Base-by-base conservation (phyloP, 2,329 filamentous ascomycete species). In the Pochonia chlamydosporia region DNA sequence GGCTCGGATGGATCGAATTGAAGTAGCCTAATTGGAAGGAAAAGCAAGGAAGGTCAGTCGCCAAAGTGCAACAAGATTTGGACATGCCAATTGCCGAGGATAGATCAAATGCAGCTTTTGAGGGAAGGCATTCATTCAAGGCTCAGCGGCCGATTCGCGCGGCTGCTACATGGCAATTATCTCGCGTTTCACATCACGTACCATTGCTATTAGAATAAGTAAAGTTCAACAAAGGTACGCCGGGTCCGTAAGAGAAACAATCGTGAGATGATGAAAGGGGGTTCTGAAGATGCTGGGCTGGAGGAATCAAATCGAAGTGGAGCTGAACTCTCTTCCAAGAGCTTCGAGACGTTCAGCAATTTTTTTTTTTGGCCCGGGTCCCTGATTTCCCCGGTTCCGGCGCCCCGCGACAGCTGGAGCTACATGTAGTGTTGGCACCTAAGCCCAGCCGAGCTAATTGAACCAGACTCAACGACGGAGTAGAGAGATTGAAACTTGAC, bases 1-100 rank as follows among this genome's bases (percentile, higher is more conserved):
- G 64, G 85, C 84, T 75, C 92, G 93, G 82, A 99, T 91, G 69
- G 87, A 95, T 72, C 92, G 93, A 76, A 97, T 82, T 57, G 91
- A 81, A 65, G 81, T 84, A 59, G 81, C 72, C 81, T 85, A 52
- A 4, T 21, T 40, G 26, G 31, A 21, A 41, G 20, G 3, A 5
- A 39, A 23, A 23, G 20, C n/a, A 28, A 13, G 26, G 7, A 28
- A 8, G 7, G 26, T 28, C 26, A 28, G 26, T 28, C 26, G 7
- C 13, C 13, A 7, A 7, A 28, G 7, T 13, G 26, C 13, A n/a
- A n/a, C n/a, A n/a, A 18, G 31, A 35, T n/a, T 8, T 35, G 9
- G 31, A 8, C 35, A 18, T 11, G 20, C 18, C 35, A 9, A 14
- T 39, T 39, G 35, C 20, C 35, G 35, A 39, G 9, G n/a, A 14